Conservation (phyloP, 1,284 basidiomycete species). For the Neotropicomus parvogracilis region DNA sequence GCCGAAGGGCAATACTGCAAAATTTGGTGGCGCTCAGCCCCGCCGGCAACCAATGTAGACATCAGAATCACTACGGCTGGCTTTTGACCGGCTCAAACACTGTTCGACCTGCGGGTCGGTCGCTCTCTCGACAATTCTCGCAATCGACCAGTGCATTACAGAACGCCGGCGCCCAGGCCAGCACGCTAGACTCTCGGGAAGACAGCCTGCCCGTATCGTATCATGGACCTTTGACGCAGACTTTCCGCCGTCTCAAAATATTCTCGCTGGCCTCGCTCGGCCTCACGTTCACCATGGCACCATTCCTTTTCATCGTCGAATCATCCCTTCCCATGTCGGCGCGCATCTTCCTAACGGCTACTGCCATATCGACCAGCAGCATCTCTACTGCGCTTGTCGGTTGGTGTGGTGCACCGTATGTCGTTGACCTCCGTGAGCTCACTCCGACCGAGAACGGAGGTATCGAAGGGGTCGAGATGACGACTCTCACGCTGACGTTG, state of each 20-base stretch:
- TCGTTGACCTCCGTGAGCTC: constrained; percentile 41
- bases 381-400: constrained; percentile 72
- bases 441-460: constrained; percentile 40
- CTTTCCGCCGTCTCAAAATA: constrained; percentile 75
- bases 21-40: constrained; percentile 4
- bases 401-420: constrained; percentile 65
- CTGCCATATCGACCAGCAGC: constrained; percentile 68
- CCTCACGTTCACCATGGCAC: constrained; percentile 67
- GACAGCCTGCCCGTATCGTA: constrained; percentile 36
- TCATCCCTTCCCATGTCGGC: constrained; percentile 69
- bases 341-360: constrained; percentile 63
- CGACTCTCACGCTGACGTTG: constrained; percentile 63
- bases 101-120: background rate
- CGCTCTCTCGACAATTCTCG: constrained; percentile 8
- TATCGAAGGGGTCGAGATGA: constrained; percentile 62
- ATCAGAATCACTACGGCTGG: constrained; percentile 5
- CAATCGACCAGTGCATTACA: constrained; percentile 14
- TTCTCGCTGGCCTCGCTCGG: constrained; percentile 80
- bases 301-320: constrained; percentile 79
- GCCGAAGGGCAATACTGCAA: constrained; percentile 14
- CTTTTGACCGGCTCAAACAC: background rate
- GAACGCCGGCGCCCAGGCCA: constrained; percentile 6
- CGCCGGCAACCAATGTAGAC: constrained; percentile 7
- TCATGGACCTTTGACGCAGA: constrained; percentile 64
- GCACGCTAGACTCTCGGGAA: constrained; percentile 2